phyloP scores from a whole-genome alignment of 805 yeast genomes.

The Wickerhamiella nectarea region DNA sequence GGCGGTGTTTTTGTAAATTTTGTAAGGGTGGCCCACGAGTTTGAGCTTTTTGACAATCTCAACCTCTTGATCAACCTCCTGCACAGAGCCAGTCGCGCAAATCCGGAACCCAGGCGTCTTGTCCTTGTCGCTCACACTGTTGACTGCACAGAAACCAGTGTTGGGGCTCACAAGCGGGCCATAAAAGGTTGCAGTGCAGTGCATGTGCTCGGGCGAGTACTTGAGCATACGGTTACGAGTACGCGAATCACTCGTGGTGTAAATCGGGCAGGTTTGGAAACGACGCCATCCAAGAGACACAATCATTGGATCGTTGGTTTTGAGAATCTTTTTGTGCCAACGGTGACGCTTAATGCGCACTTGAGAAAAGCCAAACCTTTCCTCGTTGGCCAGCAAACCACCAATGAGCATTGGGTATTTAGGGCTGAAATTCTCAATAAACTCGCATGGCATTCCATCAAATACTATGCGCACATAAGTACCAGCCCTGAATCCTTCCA shows the following conservation, averaged over 20 bases:
- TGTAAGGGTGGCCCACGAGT: constrained; percentile 87
- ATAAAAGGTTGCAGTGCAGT: constrained; percentile 87
- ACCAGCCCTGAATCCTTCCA: constrained; percentile 91
- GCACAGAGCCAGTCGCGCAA: constrained; percentile 93
- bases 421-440: constrained; percentile 76
- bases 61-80: constrained; percentile 73
- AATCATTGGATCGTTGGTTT: constrained; percentile 89
- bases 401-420: constrained; percentile 77
- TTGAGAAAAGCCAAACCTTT: constrained; percentile 81
- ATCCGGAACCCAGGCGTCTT: constrained; percentile 87
- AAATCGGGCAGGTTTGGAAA: constrained; percentile 90
- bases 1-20: constrained; percentile 90
- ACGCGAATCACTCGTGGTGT: constrained; percentile 93
- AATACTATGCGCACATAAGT: constrained; percentile 84
- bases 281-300: constrained; percentile 96
- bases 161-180: constrained; percentile 97
- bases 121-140: constrained; percentile 66
- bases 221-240: constrained; percentile 96
- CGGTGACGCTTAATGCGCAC: constrained; percentile 94
- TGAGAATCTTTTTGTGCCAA: constrained; percentile 95
- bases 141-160: constrained; percentile 93
- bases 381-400: constrained; percentile 80
- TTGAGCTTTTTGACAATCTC: constrained; percentile 94
- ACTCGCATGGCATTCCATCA: constrained; percentile 75
- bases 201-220: constrained; percentile 96